Base-by-base conservation (phyloP, 208 protist species). In the Trypanosoma conorhini region DNA sequence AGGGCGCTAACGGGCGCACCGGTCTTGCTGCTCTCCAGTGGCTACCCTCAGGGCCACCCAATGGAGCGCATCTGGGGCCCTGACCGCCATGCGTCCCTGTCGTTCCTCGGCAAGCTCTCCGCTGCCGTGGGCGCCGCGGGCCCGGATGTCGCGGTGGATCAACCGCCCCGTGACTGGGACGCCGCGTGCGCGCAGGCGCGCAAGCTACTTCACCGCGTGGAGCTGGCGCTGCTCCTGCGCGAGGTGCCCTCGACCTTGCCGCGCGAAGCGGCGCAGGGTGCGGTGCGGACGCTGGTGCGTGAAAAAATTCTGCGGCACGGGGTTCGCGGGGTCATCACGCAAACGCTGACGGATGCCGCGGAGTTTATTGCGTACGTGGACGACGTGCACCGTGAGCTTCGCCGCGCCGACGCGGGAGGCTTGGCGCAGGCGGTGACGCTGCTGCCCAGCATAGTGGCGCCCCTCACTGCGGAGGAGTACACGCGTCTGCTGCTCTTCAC, bases 21-120 rank as follows among this genome's bases (percentile, higher is more conserved):
- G n/a, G 50, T 54, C 17, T 26, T 9, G 17, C 50, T 54, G 7
- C 12, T 54, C 50, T n/a, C 50, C 50, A 54, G 50, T 9, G 80
- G 80, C n/a, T 85, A 85, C 76, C 72, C 80, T n/a, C 80, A 85
- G 24, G 80, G 80, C 0, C 76, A 85, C 51, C 73, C 73, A 19
- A 68, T 75, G 12, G 67, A 81, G 7, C 71, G 80, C 19, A n/a
- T 15, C 1, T 85, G 80, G 80, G 59, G 22, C 19, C 3, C 22
- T 40, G 38, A 50, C 24, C 10, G 31, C 7, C 26, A 33, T 1
- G 57, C 33, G 5, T 62, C 57, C 28, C 57, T 33, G 21, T 1
- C 33, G 21, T 33, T 46, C 19, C 15, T 62, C 2, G 57, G 8
- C 15, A 19, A 46, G 17, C 42, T 46, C 1, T 3, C 42, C 42